Percentiles rank a stretch among this genome's conserved stretches.
Evolutionary conservation across 345 rosid genomes (phyloP).

Genomic region (Anastatica hierochuntica): DNA sequence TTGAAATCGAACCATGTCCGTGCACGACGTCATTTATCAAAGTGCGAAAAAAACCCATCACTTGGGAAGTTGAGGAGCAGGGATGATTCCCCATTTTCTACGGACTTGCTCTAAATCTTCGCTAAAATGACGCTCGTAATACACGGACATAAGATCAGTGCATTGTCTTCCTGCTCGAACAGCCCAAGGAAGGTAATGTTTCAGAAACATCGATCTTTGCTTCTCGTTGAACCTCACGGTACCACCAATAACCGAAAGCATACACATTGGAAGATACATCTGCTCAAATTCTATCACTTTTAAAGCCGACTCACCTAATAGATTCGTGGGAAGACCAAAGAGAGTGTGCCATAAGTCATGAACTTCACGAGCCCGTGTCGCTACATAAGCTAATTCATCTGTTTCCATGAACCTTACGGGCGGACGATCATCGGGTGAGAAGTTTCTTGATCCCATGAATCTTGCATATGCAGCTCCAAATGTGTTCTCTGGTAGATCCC

Average conservation of each 20-base stretch:
- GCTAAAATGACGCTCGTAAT: slow-evolving; percentile 54
- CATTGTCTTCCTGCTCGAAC: slow-evolving; percentile 41
- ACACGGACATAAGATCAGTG: slow-evolving; percentile 58
- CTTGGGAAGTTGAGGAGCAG: slow-evolving; percentile 39
- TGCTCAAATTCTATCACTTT: slow-evolving; percentile 74
- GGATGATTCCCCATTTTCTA: slow-evolving; percentile 46
- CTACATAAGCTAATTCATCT: slow-evolving; percentile 57
- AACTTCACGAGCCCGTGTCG: slow-evolving; percentile 65
- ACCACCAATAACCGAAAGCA: slow-evolving; percentile 61
- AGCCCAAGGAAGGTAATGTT: slow-evolving; percentile 69
- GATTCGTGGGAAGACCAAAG: slow-evolving; percentile 58
- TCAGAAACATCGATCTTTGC: slow-evolving; percentile 51
- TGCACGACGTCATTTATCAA: too few relatives aligned
- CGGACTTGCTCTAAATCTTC: slow-evolving; percentile 69
- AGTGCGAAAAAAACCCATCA: neutral
- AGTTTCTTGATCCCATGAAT: slow-evolving; percentile 84
- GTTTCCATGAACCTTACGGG: slow-evolving; percentile 77
- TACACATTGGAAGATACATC: slow-evolving; percentile 66
- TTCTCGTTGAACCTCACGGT: slow-evolving; percentile 50
- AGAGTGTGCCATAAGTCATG: slow-evolving; percentile 84
- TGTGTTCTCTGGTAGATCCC: slow-evolving; percentile 63
- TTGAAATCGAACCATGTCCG: too few relatives aligned
- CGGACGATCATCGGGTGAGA: slow-evolving; percentile 68
- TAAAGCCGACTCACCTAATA: slow-evolving; percentile 60
- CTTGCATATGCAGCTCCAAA: slow-evolving; percentile 81